Conservation (phyloP, 2,329 filamentous ascomycete genomes). For the Fusarium equiseti region DNA sequence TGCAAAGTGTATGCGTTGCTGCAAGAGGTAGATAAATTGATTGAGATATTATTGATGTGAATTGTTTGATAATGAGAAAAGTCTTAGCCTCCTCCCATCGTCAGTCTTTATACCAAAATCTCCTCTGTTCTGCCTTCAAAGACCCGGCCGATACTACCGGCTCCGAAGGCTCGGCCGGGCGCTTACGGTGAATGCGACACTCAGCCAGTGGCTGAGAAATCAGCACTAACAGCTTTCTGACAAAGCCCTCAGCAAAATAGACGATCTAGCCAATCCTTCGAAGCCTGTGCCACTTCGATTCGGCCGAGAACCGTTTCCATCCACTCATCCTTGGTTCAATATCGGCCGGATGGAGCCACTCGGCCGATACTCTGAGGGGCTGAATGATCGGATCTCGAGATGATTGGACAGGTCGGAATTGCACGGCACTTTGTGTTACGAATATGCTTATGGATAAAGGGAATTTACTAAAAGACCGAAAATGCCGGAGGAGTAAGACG, state of each 20-base stretch:
- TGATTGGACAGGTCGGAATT: constrained; percentile 17
- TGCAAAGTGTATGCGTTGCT: background rate
- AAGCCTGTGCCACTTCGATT: background rate
- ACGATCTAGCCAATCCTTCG: background rate
- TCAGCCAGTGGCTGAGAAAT: constrained; percentile 3
- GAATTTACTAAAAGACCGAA: constrained; percentile 11
- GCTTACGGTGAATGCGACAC: background rate
- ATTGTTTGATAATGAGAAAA: background rate
- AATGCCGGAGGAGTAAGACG: background rate
- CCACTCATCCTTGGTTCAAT: accelerated
- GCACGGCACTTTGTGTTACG: background rate
- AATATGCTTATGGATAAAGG: background rate
- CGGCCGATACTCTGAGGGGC: constrained; percentile 7
- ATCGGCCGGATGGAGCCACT: constrained; percentile 7
- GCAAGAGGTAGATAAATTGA: accelerated
- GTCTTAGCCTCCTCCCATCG: accelerated
- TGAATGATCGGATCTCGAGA: accelerated
- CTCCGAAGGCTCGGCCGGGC: background rate
- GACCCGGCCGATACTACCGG: constrained; percentile 15
- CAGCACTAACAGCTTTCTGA: background rate
- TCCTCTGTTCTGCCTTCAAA: accelerated
- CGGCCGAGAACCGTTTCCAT: constrained; percentile 10
- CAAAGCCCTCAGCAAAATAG: background rate
- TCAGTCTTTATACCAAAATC: constrained; percentile 21
- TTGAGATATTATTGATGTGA: too few relatives aligned